Percentiles rank a stretch among this genome's conserved stretches.
phyloP scores from a whole-genome alignment of 2,329 filamentous ascomycete genomes.

The Xylaria polymorpha region DNA sequence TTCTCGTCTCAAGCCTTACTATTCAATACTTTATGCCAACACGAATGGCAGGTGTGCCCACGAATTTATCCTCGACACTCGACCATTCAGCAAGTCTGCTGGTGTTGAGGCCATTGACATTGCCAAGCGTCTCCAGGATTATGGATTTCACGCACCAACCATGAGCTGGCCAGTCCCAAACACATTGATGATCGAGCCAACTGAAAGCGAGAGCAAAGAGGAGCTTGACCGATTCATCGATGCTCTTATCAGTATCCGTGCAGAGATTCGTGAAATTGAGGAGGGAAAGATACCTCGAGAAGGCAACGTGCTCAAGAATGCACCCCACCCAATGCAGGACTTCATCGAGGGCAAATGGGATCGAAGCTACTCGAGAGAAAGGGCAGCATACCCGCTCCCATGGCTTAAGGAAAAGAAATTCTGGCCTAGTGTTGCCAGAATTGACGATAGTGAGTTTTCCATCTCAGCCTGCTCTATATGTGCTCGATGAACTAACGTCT shows the following conservation, averaged over 20 bases:
- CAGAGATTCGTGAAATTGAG: constrained; percentile 87
- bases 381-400: constrained; percentile 86
- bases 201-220: constrained; percentile 89
- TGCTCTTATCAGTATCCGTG: constrained; percentile 85
- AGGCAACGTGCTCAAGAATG: constrained; percentile 87
- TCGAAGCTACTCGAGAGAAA: constrained; percentile 81
- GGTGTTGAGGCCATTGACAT: constrained; percentile 94
- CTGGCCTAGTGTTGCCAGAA: constrained; percentile 87
- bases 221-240: constrained; percentile 95
- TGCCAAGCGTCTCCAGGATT: constrained; percentile 95
- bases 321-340: constrained; percentile 87
- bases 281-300: constrained; percentile 79
- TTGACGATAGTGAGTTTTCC: constrained; percentile 81
- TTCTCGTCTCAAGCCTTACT: constrained; percentile 85
- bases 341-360: constrained; percentile 80
- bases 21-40: constrained; percentile 94
- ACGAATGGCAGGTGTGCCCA: constrained; percentile 88
- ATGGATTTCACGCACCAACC: constrained; percentile 95
- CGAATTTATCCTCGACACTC: constrained; percentile 94
- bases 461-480: constrained; percentile 1
- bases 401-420: constrained; percentile 96
- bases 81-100: constrained; percentile 83
- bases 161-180: constrained; percentile 97
- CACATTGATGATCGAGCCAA: constrained; percentile 98
- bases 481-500: constrained; percentile 1